Conservation (phyloP, 768 basidiomycete species). For the Gloeopeniophorella convolvens region DNA sequence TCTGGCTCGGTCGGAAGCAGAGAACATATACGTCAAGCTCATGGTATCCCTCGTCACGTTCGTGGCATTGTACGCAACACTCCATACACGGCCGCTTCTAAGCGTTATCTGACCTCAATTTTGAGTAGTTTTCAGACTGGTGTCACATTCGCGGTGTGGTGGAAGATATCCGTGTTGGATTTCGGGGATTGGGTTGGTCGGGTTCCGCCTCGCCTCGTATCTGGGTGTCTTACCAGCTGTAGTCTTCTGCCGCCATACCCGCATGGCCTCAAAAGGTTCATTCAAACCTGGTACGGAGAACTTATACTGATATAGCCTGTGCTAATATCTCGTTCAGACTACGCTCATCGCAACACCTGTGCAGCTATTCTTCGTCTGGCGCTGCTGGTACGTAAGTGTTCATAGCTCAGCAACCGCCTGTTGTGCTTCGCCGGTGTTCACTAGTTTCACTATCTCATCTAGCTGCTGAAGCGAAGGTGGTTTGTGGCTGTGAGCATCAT, state of each 20-base stretch:
- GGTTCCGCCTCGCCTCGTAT: not conserved
- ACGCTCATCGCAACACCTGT: conserved; percentile 24
- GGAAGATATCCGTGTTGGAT: conserved; percentile 22
- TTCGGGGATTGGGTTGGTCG: conserved; percentile 25
- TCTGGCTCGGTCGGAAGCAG: conserved; percentile 19
- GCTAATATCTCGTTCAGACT: conserved; percentile 12
- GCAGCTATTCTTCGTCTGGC: conserved; percentile 26
- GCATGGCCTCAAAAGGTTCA: conserved; percentile 12
- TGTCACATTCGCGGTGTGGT: conserved; percentile 20
- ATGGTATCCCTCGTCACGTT: conserved; percentile 24
- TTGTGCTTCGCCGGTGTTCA: not conserved
- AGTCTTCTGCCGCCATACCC: not conserved
- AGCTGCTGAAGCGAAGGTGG: conserved; percentile 1
- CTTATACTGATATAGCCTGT: too few species aligned
- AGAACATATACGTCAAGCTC: conserved; percentile 15
- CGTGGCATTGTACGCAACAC: conserved; percentile 21
- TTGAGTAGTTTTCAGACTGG: conserved; percentile 21
- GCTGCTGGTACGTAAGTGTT: conserved; percentile 25
- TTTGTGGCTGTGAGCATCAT: not conserved
- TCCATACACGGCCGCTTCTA: not conserved
- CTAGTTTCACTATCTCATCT: not conserved
- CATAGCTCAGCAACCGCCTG: not conserved
- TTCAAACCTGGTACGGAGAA: not conserved
- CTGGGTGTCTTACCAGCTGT: not conserved
- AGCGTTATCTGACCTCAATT: not conserved